phyloP scores from a whole-genome alignment of 1,284 basidiomycete genomes.

The Cerrena zonata region DNA sequence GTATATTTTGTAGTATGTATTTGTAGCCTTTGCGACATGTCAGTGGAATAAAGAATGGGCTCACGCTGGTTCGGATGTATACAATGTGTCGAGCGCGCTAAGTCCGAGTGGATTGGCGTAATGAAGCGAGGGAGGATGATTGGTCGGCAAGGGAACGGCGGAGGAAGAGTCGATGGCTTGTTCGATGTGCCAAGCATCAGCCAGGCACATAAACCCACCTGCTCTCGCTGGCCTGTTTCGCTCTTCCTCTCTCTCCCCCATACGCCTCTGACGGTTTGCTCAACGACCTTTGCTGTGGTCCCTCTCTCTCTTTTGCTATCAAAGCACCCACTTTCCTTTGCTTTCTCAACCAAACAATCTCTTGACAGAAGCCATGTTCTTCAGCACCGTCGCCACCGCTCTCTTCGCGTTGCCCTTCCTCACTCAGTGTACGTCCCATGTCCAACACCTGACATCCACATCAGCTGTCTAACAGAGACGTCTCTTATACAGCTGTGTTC shows the following conservation, averaged over 20 bases:
- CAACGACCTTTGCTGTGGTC: constrained; percentile 5
- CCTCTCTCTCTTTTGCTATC: constrained; percentile 12
- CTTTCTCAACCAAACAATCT: constrained; percentile 5
- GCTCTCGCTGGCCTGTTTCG: neutral
- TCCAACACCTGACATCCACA: neutral
- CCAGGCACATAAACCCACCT: neutral
- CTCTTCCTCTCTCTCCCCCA: constrained; percentile 5
- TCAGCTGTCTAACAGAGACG: neutral
- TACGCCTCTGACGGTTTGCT: constrained; percentile 12
- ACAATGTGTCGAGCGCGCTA: no score
- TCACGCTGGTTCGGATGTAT: neutral
- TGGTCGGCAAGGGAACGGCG: constrained; percentile 1
- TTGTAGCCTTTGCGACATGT: neutral
- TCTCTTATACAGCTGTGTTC: constrained; percentile 30
- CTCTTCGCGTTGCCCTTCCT: constrained; percentile 39
- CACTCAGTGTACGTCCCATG: constrained; percentile 35
- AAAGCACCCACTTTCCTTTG: constrained; percentile 24
- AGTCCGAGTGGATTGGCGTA: neutral
- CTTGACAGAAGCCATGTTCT: constrained; percentile 40
- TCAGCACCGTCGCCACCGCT: constrained; percentile 34
- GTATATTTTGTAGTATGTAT: neutral
- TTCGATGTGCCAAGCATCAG: neutral
- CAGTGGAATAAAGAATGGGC: neutral
- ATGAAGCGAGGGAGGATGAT: neutral
- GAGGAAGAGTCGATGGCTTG: neutral